phyloP scores from a whole-genome alignment of 495 filamentous ascomycete genomes.

The Aspergillus sparsus region DNA sequence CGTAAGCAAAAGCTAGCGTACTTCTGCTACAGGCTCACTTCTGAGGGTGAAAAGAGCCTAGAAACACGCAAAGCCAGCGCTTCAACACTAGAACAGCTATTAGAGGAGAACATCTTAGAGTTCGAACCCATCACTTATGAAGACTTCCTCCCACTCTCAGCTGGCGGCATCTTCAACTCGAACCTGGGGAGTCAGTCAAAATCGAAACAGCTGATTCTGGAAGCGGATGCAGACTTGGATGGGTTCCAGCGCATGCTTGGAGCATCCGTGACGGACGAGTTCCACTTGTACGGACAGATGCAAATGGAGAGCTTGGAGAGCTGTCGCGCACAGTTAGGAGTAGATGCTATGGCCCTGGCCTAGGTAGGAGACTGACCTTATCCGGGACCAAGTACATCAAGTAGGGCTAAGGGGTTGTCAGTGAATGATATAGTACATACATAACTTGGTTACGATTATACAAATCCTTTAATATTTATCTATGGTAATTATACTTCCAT shows the following conservation, averaged over 20 bases:
- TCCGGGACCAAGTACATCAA: no score
- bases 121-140: constrained; percentile 45
- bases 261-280: constrained; percentile 29
- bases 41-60: constrained; percentile 9
- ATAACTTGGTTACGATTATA: no score
- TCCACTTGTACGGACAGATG: constrained; percentile 34
- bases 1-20: constrained; percentile 34
- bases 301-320: constrained; percentile 27
- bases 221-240: constrained; percentile 35
- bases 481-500: no score
- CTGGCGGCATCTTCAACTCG: constrained; percentile 46
- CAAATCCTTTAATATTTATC: no score
- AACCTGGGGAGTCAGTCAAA: constrained; percentile 33
- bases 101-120: constrained; percentile 26
- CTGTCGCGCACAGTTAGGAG: constrained; percentile 25
- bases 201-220: constrained; percentile 31
- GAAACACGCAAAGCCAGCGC: constrained; percentile 2
- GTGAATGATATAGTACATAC: no score
- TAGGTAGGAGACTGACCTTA: no score
- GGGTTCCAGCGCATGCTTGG: constrained; percentile 35
- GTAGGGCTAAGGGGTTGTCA: no score
- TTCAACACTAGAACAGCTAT: constrained; percentile 24
- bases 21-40: constrained; percentile 31
- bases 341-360: constrained; percentile 17
- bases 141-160: constrained; percentile 46